Evolutionary conservation across 75 land plant genomes (phyloP).

Genomic region (Sequoiadendron giganteum): DNA sequence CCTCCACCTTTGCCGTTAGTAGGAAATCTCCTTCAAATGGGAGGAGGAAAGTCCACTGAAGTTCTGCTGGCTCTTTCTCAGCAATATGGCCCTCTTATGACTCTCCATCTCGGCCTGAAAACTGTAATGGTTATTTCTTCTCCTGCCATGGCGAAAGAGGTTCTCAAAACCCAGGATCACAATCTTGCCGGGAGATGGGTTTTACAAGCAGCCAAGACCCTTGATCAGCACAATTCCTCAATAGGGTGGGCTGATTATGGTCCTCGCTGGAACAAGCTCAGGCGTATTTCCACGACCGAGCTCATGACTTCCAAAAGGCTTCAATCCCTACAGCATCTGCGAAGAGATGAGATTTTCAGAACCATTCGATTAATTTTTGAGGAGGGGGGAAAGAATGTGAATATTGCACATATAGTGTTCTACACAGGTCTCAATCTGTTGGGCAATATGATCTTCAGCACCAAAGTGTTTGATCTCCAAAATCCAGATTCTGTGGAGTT

Average conservation of each 20-base stretch:
- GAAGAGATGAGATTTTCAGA: constrained; percentile 22
- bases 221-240: not conserved
- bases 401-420: not conserved
- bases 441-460: not conserved
- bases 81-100: not conserved
- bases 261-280: not conserved
- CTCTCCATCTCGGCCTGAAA: not conserved
- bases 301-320: not conserved
- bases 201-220: not conserved
- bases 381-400: not conserved
- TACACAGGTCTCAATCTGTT: not conserved
- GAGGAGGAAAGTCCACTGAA: not conserved
- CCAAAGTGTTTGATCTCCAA: not conserved
- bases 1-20: not conserved
- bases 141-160: not conserved
- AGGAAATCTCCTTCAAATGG: not conserved
- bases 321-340: not conserved
- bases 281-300: not conserved
- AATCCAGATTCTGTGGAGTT: not conserved
- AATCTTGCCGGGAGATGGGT: not conserved
- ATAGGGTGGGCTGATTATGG: not conserved
- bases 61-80: not conserved
- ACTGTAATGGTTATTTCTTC: not conserved
- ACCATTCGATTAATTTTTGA: constrained; percentile 19
- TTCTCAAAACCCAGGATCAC: not conserved